These are phyloP conservation scores for Hemerocallis citrina DNA, from an alignment of 106 monocot genomes.

Conservation along the genomic window DNA sequence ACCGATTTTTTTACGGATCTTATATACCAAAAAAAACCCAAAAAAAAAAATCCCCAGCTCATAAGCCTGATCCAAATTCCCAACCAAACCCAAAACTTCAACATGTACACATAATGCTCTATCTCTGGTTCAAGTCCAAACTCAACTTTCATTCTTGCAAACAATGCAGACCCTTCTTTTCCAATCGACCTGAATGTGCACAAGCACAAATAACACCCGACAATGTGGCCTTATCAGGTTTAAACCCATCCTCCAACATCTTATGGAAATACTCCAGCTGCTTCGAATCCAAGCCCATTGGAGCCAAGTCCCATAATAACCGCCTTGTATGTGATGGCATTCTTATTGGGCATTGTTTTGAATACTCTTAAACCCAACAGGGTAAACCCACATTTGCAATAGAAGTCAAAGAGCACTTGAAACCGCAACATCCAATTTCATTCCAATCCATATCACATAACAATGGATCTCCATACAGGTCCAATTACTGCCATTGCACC, in stretches of 20 bases:
- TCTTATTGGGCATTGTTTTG: constrained; percentile 28
- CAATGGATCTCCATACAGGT: constrained; percentile 40
- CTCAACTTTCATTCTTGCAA: constrained; percentile 41
- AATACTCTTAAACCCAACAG: constrained; percentile 28
- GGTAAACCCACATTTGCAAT: constrained; percentile 56
- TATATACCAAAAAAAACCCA: too few species aligned
- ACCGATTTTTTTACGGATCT: too few species aligned
- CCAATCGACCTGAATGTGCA: constrained; percentile 33
- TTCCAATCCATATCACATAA: constrained; percentile 17
- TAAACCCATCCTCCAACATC: constrained; percentile 26
- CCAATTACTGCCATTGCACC: constrained; percentile 21
- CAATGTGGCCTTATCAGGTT: constrained; percentile 54
- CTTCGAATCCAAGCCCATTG: constrained; percentile 29
- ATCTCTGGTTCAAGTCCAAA: constrained; percentile 29
- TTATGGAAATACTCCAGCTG: constrained; percentile 32
- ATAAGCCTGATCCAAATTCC: constrained; percentile 44
- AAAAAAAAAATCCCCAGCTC: too few species aligned
- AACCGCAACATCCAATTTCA: constrained; percentile 20
- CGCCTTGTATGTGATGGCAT: constrained; percentile 33
- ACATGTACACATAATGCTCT: constrained; percentile 72
- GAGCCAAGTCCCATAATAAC: constrained; percentile 45
- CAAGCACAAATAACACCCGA: constrained; percentile 61
- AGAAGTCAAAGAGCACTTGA: constrained; percentile 44
- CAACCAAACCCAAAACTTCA: constrained; percentile 49
- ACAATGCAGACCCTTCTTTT: constrained; percentile 30